These are phyloP conservation scores for Ocimum tenuiflorum DNA, from an alignment of 257 asterid species.

Conservation along the genomic window DNA sequence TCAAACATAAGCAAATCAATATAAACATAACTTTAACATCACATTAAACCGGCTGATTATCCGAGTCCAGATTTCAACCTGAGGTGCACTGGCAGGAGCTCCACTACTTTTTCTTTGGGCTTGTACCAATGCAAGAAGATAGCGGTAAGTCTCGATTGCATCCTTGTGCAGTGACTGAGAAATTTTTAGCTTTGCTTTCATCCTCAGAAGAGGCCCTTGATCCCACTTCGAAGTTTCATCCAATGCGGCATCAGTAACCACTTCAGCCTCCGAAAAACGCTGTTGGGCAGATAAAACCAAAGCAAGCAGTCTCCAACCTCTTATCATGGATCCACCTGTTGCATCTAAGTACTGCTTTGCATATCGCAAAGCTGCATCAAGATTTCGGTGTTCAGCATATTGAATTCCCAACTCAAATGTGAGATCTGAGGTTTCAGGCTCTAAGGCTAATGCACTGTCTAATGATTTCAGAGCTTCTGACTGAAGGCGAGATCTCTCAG, in stretches of 20 bases:
- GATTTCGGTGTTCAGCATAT: constrained; percentile 81
- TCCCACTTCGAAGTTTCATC: constrained; percentile 96
- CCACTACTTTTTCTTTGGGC: constrained; percentile 79
- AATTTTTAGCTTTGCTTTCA: constrained; percentile 80
- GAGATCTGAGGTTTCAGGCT: constrained; percentile 71
- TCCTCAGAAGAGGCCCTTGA: constrained; percentile 82
- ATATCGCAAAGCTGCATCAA: constrained; percentile 72
- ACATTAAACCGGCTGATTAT: constrained; percentile 4
- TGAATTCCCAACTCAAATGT: constrained; percentile 77
- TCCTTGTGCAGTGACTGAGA: constrained; percentile 67
- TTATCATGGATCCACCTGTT: constrained; percentile 77
- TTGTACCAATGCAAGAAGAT: constrained; percentile 90
- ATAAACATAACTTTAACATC: not conserved
- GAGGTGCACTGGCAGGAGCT: constrained; percentile 43
- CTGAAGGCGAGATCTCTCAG: constrained; percentile 86
- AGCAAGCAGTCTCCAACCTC: constrained; percentile 93
- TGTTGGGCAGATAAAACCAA: constrained; percentile 84
- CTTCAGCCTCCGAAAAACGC: constrained; percentile 80
- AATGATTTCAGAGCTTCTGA: constrained; percentile 85
- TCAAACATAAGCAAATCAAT: not conserved
- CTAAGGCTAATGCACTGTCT: constrained; percentile 59
- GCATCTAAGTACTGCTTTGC: constrained; percentile 79
- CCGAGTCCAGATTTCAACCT: constrained; percentile 41
- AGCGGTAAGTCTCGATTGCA: constrained; percentile 77
- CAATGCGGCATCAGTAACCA: constrained; percentile 83